These are phyloP conservation scores for Botrytis sinoallii DNA, from an alignment of 2,329 filamentous ascomycete genomes.

Conservation along the genomic window DNA sequence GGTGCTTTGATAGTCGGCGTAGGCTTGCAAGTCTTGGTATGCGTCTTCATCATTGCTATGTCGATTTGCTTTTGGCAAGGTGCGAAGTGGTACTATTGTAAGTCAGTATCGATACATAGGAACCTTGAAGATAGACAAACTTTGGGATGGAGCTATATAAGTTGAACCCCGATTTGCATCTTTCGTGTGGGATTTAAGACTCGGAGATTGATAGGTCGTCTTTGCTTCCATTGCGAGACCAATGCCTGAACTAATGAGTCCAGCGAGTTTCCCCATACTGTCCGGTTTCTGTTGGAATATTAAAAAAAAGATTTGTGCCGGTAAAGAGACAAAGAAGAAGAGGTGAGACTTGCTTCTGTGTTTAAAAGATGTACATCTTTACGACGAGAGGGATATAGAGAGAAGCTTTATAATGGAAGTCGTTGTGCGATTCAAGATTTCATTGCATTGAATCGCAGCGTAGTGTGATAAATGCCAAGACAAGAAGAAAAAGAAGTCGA, in stretches of 20 bases:
- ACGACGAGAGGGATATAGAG: too few species aligned
- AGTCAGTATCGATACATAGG: neutral
- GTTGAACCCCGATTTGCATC: neutral
- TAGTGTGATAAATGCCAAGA: neutral
- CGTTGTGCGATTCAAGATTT: too few species aligned
- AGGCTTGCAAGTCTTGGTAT: constrained; percentile 11
- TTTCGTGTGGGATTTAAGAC: neutral
- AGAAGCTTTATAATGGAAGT: neutral
- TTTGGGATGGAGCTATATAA: neutral
- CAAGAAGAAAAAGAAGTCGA: neutral
- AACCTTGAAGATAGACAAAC: neutral
- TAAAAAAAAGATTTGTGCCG: rapidly evolving
- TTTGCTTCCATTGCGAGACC: constrained; percentile 18
- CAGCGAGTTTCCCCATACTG: constrained; percentile 11
- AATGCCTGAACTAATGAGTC: constrained; percentile 15
- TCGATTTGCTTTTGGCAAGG: neutral
- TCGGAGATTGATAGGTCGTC: neutral
- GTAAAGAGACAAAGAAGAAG: neutral
- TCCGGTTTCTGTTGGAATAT: neutral
- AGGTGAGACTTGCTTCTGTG: neutral
- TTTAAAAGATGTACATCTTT: too few species aligned
- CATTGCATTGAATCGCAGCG: neutral
- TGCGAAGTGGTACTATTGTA: neutral
- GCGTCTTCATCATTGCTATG: neutral
- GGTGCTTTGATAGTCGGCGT: constrained; percentile 5